These are phyloP conservation scores for Penicillium polonicum DNA, from an alignment of 2,329 filamentous ascomycete genomes.

Conservation along the genomic window DNA sequence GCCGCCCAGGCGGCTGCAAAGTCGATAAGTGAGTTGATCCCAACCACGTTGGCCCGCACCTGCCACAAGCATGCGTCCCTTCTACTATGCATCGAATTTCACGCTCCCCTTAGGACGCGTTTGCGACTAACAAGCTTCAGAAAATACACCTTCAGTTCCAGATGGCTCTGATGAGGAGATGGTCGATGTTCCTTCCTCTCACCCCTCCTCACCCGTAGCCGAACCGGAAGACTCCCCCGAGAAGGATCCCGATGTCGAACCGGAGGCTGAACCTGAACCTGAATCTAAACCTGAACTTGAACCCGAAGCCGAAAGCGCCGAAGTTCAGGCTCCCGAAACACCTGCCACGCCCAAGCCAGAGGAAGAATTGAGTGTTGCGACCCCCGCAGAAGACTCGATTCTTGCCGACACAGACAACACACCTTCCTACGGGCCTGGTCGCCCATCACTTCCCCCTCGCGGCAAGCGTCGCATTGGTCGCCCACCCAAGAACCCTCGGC, in stretches of 20 bases:
- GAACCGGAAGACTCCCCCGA: constrained; percentile 21
- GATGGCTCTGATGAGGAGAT: constrained; percentile 48
- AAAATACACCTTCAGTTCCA: constrained; percentile 41
- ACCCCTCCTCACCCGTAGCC: constrained; percentile 23
- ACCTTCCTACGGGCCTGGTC: constrained; percentile 48
- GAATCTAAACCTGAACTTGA: constrained; percentile 29
- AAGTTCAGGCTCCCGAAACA: constrained; percentile 10
- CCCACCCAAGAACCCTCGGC: constrained; percentile 78
- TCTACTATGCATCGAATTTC: neutral
- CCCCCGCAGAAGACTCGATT: constrained; percentile 41
- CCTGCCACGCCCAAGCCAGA: constrained; percentile 35
- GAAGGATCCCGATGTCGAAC: constrained; percentile 25
- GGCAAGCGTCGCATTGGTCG: constrained; percentile 76
- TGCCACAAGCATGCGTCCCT: neutral
- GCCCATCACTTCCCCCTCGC: constrained; percentile 56
- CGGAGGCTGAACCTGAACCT: constrained; percentile 16
- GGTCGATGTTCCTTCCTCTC: constrained; percentile 27
- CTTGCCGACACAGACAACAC: constrained; percentile 51
- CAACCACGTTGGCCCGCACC: neutral
- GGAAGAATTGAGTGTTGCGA: constrained; percentile 45
- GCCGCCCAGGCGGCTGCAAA: constrained; percentile 50
- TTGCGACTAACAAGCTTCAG: constrained; percentile 32
- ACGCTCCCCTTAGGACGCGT: constrained; percentile 12
- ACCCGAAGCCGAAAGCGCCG: constrained; percentile 43
- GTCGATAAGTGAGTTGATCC: constrained; percentile 42